A percentile compares a stretch with the other conserved stretches of the same genome.
Evolutionary conservation across 495 filamentous ascomycete species (phyloP).

Genomic region (Xylaria bambusicola): DNA sequence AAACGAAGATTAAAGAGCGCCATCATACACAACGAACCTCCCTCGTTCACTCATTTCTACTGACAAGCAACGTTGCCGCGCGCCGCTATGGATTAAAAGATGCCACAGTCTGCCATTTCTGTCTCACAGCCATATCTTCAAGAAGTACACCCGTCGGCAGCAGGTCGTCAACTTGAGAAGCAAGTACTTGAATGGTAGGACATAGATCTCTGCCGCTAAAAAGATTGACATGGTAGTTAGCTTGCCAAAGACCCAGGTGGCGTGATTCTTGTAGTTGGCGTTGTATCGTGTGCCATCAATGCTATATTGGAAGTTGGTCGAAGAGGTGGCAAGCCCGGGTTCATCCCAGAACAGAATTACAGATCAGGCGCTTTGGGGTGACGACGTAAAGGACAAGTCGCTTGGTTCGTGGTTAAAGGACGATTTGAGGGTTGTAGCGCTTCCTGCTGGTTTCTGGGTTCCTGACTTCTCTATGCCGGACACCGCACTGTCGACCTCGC

Average conservation of each 20-base stretch:
- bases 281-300: neutral
- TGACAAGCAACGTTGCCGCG: neutral
- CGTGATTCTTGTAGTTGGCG: neutral
- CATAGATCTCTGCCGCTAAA: neutral
- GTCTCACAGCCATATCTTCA: slow-evolving; percentile 10
- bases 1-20: too few relatives aligned
- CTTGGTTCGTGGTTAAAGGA: slow-evolving; percentile 35
- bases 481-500: slow-evolving; percentile 53
- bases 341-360: neutral
- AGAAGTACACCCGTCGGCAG: neutral
- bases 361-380: slow-evolving; percentile 12
- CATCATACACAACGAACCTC: slow-evolving; percentile 4
- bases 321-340: slow-evolving; percentile 1
- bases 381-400: slow-evolving; percentile 6
- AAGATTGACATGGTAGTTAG: neutral
- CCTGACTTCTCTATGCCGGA: slow-evolving; percentile 51
- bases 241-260: neutral
- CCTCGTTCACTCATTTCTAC: slow-evolving; percentile 15
- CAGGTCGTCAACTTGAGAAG: neutral
- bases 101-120: neutral
- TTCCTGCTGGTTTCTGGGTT: slow-evolving; percentile 39
- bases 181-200: neutral
- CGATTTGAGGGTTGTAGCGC: slow-evolving; percentile 33
- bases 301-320: neutral
- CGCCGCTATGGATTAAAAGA: neutral